phyloP scores from a whole-genome alignment of 163 green algal genomes.

The Chlorella variabilis region DNA sequence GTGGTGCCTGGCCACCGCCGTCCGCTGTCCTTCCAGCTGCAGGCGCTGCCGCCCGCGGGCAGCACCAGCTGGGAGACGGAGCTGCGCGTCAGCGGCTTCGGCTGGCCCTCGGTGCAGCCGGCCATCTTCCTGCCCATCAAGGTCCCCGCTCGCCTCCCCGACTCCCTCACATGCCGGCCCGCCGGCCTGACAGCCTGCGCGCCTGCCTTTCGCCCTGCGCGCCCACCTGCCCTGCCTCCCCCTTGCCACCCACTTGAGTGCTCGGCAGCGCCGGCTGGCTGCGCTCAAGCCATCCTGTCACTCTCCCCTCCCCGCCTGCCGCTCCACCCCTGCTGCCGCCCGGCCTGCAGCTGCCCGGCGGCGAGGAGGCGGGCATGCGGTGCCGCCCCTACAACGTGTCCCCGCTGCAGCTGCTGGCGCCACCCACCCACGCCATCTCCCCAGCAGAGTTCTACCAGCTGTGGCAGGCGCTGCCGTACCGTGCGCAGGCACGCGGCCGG shows the following conservation, averaged over 20 bases:
- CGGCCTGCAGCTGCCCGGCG: slow-evolving; percentile 21
- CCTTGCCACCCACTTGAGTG: too few relatives aligned
- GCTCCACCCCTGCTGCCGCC: too few relatives aligned
- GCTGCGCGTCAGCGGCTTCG: slow-evolving; percentile 39
- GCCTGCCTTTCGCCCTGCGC: too few relatives aligned
- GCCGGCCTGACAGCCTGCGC: too few relatives aligned
- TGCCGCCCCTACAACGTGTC: slow-evolving; percentile 45
- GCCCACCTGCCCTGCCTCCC: too few relatives aligned
- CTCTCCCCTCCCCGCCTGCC: not conserved
- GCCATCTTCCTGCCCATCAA: slow-evolving; percentile 38
- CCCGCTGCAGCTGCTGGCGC: slow-evolving; percentile 42
- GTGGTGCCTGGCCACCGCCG: slow-evolving; percentile 34
- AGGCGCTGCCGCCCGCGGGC: slow-evolving; percentile 18
- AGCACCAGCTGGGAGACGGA: slow-evolving; percentile 32
- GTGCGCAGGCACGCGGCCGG: not conserved
- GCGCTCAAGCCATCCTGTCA: not conserved
- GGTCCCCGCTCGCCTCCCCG: slow-evolving; percentile 13
- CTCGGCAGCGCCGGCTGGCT: too few relatives aligned
- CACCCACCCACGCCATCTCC: slow-evolving; percentile 30
- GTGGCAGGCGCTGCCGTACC: slow-evolving; percentile 49
- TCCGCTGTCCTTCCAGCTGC: slow-evolving; percentile 37
- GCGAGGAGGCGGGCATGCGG: slow-evolving; percentile 21
- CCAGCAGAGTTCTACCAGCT: slow-evolving; percentile 53
- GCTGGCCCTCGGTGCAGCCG: slow-evolving; percentile 45
- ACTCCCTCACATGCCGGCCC: too few relatives aligned